Evolutionary conservation across 768 basidiomycete genomes (phyloP), one percentile per base, ranked within the genome.

Genomic region (Strobilomyces echinocephalus): DNA sequence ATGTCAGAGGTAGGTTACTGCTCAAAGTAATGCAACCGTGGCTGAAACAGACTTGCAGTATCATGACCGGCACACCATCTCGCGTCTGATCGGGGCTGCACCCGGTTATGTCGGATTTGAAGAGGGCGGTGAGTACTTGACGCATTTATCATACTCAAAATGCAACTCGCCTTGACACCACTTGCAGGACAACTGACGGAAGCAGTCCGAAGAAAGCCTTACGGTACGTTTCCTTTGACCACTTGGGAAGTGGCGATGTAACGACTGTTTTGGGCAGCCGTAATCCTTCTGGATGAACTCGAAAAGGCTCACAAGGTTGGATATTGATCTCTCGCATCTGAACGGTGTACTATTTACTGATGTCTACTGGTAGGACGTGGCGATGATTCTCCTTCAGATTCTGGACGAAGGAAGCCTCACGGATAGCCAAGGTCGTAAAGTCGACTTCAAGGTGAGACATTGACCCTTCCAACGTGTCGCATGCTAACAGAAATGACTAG

Each of bases 11-110:
- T 93, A 26, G 14, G 24, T 21, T 26, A 15, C 4, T 14, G 16
- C 40, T 41, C 10, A 53, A 12, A 24, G 35, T 10, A 14, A 36
- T 4, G 3, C 28, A 18, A n/a, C 4, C 24, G 24, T 20, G 9
- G 1, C n/a, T 39, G 33, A 38, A 33, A 9, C 46, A 36, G 42
- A 14, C 1, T 35, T 46, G n/a, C 69, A 91, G 80, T 97, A 88
- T 62, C 89, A 91, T 47, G 94, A 95, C 59, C 82, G 93, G 50
- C 91, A 97, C 64, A 92, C 91, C 0, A 86, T 97, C 49, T 91
- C 91, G 0, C 79, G 93, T 5, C 74, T 97, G 21, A 91, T 97
- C 48, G 95, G 95, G 51, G 89, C 92, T 2, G 90, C 93, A 0
- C 91, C 95, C 8, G 95, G 95, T 4, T 95, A 94, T 63, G 85